phyloP scores from a whole-genome alignment of 495 filamentous ascomycete genomes.

The Podospora tetraspora region DNA sequence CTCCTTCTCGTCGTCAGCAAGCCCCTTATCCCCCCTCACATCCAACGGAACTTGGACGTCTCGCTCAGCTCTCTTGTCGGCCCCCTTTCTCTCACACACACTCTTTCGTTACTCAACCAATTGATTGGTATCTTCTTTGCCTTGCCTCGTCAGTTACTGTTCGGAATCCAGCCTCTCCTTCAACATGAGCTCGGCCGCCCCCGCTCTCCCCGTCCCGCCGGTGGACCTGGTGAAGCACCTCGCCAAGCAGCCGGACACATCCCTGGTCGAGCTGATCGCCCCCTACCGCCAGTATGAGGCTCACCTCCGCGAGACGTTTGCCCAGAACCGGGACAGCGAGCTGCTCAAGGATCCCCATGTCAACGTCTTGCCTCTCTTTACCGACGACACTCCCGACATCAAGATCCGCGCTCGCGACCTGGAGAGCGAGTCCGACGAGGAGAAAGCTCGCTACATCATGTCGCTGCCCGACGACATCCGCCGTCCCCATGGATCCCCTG shows the following conservation, averaged over 20 bases:
- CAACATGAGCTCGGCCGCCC: conserved; percentile 35
- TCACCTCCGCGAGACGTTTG: conserved; percentile 62
- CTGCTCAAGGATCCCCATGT: conserved; percentile 53
- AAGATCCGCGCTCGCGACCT: conserved; percentile 60
- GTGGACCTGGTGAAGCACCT: conserved; percentile 43
- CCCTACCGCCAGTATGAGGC: conserved; percentile 68
- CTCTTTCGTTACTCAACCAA: neutral
- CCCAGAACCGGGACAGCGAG: conserved; percentile 59
- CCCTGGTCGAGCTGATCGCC: conserved; percentile 53
- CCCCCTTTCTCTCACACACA: neutral
- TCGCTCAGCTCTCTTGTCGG: neutral
- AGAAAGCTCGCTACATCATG: conserved; percentile 66
- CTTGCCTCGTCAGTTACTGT: neutral
- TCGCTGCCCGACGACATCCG: conserved; percentile 54
- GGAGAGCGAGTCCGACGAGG: conserved; percentile 50
- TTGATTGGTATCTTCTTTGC: neutral
- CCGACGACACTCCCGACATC: conserved; percentile 48
- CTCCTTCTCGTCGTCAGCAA: neutral
- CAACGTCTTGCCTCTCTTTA: conserved; percentile 69
- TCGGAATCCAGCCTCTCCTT: neutral
- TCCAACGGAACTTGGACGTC: neutral
- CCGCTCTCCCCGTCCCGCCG: conserved; percentile 41
- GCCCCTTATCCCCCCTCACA: neutral
- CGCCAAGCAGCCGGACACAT: conserved; percentile 44
- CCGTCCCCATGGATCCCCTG: conserved; percentile 54